Conservation (phyloP, 805 yeast species). For the Isabelozyma rhagii region DNA sequence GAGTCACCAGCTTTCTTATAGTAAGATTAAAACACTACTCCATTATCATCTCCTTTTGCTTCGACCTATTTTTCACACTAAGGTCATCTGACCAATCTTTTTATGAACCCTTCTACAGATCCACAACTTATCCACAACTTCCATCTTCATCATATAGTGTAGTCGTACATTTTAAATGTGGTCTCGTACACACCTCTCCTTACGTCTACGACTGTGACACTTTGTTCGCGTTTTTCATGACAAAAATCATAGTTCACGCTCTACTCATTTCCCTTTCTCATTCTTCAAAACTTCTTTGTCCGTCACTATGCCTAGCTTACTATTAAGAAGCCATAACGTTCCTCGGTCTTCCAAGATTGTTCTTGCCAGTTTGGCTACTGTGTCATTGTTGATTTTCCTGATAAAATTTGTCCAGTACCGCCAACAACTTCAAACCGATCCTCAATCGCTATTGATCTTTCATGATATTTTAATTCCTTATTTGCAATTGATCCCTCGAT, state of each 20-base stretch:
- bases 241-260: background rate
- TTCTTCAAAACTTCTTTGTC: background rate
- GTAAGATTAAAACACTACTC: too few relatives aligned
- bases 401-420: slow-evolving; percentile 36
- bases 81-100: background rate
- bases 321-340: slow-evolving; percentile 13
- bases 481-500: slow-evolving; percentile 62
- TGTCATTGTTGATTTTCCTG: slow-evolving; percentile 40
- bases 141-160: too few relatives aligned
- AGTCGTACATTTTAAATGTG: too few relatives aligned
- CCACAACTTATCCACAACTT: too few relatives aligned
- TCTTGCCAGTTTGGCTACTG: slow-evolving; percentile 32
- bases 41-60: too few relatives aligned
- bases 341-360: slow-evolving; percentile 50
- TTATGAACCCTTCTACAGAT: background rate
- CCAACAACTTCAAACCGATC: slow-evolving; percentile 9
- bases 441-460: slow-evolving; percentile 14
- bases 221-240: too few relatives aligned
- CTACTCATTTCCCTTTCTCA: background rate
- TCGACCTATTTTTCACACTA: too few relatives aligned
- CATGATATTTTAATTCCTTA: slow-evolving; percentile 50
- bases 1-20: too few relatives aligned
- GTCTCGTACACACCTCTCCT: too few relatives aligned
- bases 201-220: too few relatives aligned
- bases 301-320: slow-evolving; percentile 1